Base-by-base conservation (phyloP, 129 eudicot genomes). In the Glebionis coronaria region DNA sequence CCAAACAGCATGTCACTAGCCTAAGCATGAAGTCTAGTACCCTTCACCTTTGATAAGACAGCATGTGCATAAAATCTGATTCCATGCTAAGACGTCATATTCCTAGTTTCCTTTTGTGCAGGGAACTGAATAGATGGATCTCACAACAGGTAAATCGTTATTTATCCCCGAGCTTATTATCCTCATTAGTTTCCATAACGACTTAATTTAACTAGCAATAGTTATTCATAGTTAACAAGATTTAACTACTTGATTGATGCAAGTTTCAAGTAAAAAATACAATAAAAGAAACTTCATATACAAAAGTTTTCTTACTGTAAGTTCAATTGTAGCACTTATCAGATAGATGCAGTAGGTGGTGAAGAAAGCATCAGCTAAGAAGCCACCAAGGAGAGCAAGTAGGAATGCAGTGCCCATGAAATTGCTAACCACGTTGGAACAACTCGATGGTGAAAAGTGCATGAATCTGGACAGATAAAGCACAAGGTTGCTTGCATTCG, bases 361-460 rank as follows among this genome's bases (percentile, higher is more conserved):
- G 80, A 91, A 78, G 84, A 76, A 88, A 64, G 97, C 85, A 72
- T 87, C 96, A 13, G 93, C 82, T 75, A 88, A 85, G 80, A 91
- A 87, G 70, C 96, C 97, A 27, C 97, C 97, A 59, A 87, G 90
- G 35, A 91, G 84, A 67, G 97, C 97, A 15, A 91, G 97, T 53
- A 91, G 80, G 75, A 91, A 91, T 23, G 97, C 83, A 0, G 96
- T 91, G 72, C 97, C 97, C 97, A 91, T 91, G 79, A 91, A 91
- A 56, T 83, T 81, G 56, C 95, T 91, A 49, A 91, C 97, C 4
- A 78, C 81, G 69, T 82, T 91, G 57, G 97, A 90, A 25, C 90
- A 81, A 69, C 69, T 78, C 25, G 97, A 87, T 12, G 97, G 97
- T 25, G 90, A 81, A 72, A 79, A 91, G 71, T 91, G 90, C 88